phyloP scores from a whole-genome alignment of 805 yeast genomes.

The Pichia heedii region DNA sequence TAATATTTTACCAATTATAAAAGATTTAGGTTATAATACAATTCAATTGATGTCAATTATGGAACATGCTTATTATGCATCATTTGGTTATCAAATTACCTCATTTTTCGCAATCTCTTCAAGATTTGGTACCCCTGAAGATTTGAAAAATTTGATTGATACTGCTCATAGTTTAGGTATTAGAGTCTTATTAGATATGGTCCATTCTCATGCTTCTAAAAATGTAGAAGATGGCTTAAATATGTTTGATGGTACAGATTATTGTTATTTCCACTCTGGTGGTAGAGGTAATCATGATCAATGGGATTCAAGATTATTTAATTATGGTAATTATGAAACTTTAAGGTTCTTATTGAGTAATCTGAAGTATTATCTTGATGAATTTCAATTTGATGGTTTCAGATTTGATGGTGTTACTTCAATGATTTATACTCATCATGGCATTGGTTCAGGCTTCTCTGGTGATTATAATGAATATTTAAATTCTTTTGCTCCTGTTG shows the following conservation, averaged over 20 bases:
- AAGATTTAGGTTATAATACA: constrained; percentile 80
- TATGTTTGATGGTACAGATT: constrained; percentile 90
- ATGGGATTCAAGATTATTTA: constrained; percentile 95
- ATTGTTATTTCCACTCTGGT: constrained; percentile 88
- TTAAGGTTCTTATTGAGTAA: constrained; percentile 78
- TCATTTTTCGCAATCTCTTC: constrained; percentile 86
- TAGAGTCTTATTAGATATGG: constrained; percentile 81
- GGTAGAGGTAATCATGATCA: constrained; percentile 77
- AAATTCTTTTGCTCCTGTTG: constrained; percentile 65
- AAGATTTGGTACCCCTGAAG: constrained; percentile 93
- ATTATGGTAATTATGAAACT: constrained; percentile 88
- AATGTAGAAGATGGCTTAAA: constrained; percentile 91
- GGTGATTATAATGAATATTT: constrained; percentile 92
- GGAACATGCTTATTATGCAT: constrained; percentile 98
- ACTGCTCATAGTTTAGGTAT: constrained; percentile 86
- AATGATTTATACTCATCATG: constrained; percentile 89
- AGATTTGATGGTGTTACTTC: constrained; percentile 95
- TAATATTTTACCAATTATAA: constrained; percentile 75
- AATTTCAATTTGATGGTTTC: constrained; percentile 86
- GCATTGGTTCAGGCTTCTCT: constrained; percentile 78
- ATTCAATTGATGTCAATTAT: constrained; percentile 95
- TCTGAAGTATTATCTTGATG: constrained; percentile 74
- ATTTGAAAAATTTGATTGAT: constrained; percentile 81
- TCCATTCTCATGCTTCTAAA: constrained; percentile 93
- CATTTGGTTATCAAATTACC: constrained; percentile 96